A percentile compares a stretch with the other conserved stretches of the same genome.
phyloP scores from a whole-genome alignment of 108 stramenopile species.

The Pseudonitzschia pungens region DNA sequence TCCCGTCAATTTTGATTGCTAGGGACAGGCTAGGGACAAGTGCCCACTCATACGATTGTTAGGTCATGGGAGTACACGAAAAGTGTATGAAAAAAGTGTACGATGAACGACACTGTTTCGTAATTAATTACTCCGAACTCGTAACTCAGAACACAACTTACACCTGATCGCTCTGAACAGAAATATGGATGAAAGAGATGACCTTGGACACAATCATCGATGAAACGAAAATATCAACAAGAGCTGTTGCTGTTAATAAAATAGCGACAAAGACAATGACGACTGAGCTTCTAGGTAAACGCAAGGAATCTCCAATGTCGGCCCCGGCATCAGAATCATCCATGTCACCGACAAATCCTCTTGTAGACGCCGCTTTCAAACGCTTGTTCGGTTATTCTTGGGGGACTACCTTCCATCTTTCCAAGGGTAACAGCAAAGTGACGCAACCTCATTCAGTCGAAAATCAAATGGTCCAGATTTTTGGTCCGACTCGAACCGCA shows the following conservation, averaged over 20 bases:
- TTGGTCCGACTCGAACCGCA: conserved; percentile 46
- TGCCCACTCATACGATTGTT: too few species aligned
- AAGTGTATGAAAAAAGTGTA: too few species aligned
- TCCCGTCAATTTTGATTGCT: too few species aligned
- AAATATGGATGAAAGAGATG: too few species aligned
- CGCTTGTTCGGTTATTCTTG: conserved; percentile 74
- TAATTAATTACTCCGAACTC: too few species aligned
- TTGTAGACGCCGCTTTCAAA: conserved; percentile 73
- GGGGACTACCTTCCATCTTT: conserved; percentile 38
- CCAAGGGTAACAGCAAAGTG: conserved; percentile 2
- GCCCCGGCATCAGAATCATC: neutral
- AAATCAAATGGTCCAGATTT: conserved; percentile 43
- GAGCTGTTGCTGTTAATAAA: too few species aligned
- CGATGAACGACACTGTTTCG: too few species aligned
- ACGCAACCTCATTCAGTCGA: conserved; percentile 4
- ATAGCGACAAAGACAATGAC: neutral
- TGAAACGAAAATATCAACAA: neutral
- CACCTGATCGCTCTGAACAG: too few species aligned
- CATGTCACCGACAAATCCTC: neutral
- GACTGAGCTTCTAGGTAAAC: conserved; percentile 1
- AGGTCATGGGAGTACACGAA: too few species aligned
- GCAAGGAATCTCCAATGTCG: conserved; percentile 11
- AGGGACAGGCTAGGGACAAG: too few species aligned
- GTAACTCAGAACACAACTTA: too few species aligned
- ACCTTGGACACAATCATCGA: neutral